Conservation (phyloP, 2,329 filamentous ascomycete species). For the Trichoderma brevicompactum region DNA sequence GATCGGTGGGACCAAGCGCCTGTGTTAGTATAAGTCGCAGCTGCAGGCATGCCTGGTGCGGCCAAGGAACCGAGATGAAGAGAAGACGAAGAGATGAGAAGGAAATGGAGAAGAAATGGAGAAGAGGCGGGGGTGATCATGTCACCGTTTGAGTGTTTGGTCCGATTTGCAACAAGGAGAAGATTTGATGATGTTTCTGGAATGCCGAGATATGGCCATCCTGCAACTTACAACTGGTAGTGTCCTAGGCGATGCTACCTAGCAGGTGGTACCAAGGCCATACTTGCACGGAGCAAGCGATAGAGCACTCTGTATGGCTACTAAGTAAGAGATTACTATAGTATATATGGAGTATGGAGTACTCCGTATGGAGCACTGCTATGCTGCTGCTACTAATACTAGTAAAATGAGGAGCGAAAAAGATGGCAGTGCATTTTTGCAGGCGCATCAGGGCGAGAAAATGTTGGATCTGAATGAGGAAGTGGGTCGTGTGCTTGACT, state of each 20-base stretch:
- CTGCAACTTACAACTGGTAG: neutral
- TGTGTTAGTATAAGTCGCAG: neutral
- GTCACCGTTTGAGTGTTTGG: neutral
- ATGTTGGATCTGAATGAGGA: slow-evolving; percentile 19
- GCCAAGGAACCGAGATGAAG: neutral
- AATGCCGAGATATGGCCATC: neutral
- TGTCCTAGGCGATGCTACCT: neutral
- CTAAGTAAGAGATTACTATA: neutral
- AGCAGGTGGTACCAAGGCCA: neutral
- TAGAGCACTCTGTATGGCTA: neutral
- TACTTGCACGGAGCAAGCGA: neutral
- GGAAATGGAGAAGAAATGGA: neutral
- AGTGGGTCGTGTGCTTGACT: slow-evolving; percentile 27
- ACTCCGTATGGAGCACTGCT: neutral
- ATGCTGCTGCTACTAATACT: neutral
- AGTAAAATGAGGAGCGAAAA: neutral
- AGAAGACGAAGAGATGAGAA: neutral
- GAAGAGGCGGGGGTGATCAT: neutral
- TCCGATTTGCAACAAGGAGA: neutral
- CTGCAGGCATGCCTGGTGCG: neutral
- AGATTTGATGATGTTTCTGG: neutral
- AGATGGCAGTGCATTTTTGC: slow-evolving; percentile 2
- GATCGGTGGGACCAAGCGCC: neutral
- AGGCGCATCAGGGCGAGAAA: neutral
- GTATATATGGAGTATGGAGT: neutral